These are phyloP conservation scores for Penicillium olsonii DNA, from an alignment of 2,329 filamentous ascomycete species.

Conservation along the genomic window DNA sequence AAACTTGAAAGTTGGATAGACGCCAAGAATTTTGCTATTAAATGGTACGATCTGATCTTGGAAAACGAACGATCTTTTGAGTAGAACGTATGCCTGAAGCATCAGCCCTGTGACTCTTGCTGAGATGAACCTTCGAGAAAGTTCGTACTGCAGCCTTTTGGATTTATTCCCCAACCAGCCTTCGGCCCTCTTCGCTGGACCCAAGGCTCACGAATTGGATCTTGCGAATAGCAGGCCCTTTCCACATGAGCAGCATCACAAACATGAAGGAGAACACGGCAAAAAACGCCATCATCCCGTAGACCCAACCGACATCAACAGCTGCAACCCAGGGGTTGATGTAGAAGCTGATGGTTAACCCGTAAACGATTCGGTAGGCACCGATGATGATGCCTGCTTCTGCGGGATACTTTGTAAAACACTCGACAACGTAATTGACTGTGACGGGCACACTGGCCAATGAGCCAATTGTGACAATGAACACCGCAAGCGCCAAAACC, in stretches of 20 bases:
- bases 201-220: constrained; percentile 23
- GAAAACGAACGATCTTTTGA: too few species aligned
- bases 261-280: constrained; percentile 26
- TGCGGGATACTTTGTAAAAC: constrained; percentile 39
- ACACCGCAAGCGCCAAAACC: constrained; percentile 43
- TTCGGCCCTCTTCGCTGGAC: constrained; percentile 24
- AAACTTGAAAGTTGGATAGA: too few species aligned
- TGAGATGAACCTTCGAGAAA: too few species aligned
- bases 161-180: constrained; percentile 8
- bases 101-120: too few species aligned
- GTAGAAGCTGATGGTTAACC: constrained; percentile 44
- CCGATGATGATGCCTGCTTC: constrained; percentile 37
- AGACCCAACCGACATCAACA: constrained; percentile 43
- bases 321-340: constrained; percentile 40
- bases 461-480: constrained; percentile 43
- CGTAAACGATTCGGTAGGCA: constrained; percentile 38
- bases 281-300: constrained; percentile 46
- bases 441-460: constrained; percentile 28
- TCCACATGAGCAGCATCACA: constrained; percentile 30
- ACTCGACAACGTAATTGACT: constrained; percentile 30
- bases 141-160: neutral
- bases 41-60: too few species aligned
- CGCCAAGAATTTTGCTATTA: too few species aligned
- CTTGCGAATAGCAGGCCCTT: constrained; percentile 23
- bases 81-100: too few species aligned